Evolutionary conservation across 2,329 filamentous ascomycete species (phyloP).

Genomic region (Talaromyces pinophilus): DNA sequence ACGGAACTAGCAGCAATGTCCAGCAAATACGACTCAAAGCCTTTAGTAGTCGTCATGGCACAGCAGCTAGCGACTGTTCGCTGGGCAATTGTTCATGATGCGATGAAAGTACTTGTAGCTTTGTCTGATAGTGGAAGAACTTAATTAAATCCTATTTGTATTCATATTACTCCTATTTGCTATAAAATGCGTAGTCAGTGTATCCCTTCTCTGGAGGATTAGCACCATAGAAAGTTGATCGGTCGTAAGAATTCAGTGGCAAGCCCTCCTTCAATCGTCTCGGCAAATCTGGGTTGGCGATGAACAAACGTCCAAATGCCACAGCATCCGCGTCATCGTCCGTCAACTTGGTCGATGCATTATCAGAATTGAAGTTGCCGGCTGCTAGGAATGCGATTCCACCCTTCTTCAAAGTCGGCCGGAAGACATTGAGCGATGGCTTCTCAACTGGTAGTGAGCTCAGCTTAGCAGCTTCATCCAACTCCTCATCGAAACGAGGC

Average conservation of each 20-base stretch:
- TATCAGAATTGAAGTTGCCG: slow-evolving; percentile 32
- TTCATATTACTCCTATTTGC: neutral
- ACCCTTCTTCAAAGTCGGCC: slow-evolving; percentile 42
- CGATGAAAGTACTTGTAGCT: slow-evolving; percentile 55
- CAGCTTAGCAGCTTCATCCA: slow-evolving; percentile 50
- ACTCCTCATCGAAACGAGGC: slow-evolving; percentile 51
- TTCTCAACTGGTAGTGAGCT: slow-evolving; percentile 33
- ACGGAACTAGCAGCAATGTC: slow-evolving; percentile 40
- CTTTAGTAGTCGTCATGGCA: slow-evolving; percentile 58
- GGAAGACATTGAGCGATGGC: slow-evolving; percentile 42
- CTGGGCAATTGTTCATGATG: slow-evolving; percentile 65
- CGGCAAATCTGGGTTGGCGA: slow-evolving; percentile 49
- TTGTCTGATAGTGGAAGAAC: slow-evolving; percentile 4
- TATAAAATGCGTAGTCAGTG: slow-evolving; percentile 35
- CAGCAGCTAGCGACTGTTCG: slow-evolving; percentile 58
- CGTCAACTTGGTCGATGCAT: slow-evolving; percentile 28
- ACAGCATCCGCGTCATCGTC: slow-evolving; percentile 26
- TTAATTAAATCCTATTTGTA: neutral
- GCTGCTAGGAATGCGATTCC: slow-evolving; percentile 42
- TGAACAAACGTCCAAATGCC: slow-evolving; percentile 45
- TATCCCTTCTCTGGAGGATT: slow-evolving; percentile 38
- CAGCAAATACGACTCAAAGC: slow-evolving; percentile 54
- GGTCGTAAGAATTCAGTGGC: slow-evolving; percentile 61
- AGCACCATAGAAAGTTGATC: slow-evolving; percentile 46
- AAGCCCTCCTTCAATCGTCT: slow-evolving; percentile 58